Conservation (phyloP, 2,329 filamentous ascomycete species). For the Paecilomyces formosus region DNA sequence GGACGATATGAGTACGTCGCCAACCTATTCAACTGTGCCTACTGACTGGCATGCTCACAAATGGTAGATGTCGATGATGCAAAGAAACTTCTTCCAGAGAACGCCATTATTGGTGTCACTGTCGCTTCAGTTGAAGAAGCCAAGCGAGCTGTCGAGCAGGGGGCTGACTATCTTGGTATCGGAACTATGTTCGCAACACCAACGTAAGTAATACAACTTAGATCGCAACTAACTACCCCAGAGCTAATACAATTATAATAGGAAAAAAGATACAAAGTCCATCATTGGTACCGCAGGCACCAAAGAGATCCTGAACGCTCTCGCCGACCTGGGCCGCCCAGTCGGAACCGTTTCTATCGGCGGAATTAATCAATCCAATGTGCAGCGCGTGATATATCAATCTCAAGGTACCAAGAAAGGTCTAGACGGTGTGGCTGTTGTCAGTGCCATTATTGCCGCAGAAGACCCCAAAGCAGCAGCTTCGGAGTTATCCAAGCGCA, state of each 20-base stretch:
- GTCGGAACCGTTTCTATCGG: conserved; percentile 69
- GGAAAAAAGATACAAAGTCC: conserved; percentile 78
- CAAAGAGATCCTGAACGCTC: conserved; percentile 55
- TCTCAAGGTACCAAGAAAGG: conserved; percentile 49
- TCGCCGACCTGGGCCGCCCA: conserved; percentile 41
- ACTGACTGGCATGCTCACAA: conserved; percentile 2
- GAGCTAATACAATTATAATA: conserved; percentile 26
- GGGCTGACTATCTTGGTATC: conserved; percentile 87
- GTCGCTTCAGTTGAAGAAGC: conserved; percentile 71
- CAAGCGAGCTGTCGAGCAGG: conserved; percentile 59
- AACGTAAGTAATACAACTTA: conserved; percentile 53
- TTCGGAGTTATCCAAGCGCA: conserved; percentile 48
- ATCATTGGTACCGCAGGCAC: conserved; percentile 70
- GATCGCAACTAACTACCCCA: neutral
- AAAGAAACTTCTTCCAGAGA: conserved; percentile 62
- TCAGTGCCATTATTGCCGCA: conserved; percentile 79
- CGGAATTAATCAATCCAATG: conserved; percentile 71
- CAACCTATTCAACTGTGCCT: neutral
- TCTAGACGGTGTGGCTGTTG: conserved; percentile 77
- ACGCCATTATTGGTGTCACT: conserved; percentile 82
- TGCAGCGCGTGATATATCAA: conserved; percentile 67
- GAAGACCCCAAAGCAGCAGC: conserved; percentile 59
- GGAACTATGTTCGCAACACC: conserved; percentile 82
- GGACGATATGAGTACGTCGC: conserved; percentile 69
- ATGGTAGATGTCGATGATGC: conserved; percentile 54